Evolutionary conservation across 805 yeast genomes (phyloP), one percentile per base, ranked within the genome.

Genomic region (Alloascoidea africana): DNA sequence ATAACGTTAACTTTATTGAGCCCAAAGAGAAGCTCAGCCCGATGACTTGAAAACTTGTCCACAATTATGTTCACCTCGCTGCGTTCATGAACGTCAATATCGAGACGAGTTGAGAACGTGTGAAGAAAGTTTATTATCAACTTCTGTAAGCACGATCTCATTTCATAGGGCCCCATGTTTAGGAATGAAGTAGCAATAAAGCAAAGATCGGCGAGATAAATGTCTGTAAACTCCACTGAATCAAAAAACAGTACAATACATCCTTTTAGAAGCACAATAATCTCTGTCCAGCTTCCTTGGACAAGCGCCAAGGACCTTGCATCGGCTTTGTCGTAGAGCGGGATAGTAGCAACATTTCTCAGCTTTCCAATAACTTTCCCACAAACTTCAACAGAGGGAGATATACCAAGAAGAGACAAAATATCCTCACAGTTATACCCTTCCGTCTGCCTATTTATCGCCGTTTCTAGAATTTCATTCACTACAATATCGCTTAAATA

Each of bases 361-460:
- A 85, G 53, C 42, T 79, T 62, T 19, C 63, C 53, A 30, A 84
- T 62, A 2, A 83, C 68, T 37, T 70, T 66, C 4, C 83, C 77
- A 47, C 85, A 75, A 2, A 82, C 63, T 44, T 77, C 83, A n/a
- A 76, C 61, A 1, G 89, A 74, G 2, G 94, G 86, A 16, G 71
- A 60, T 11, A 71, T 54, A 0, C 78, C 67, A 44, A 84, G 59
- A n/a, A 79, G 63, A 1, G 78, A 66, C 2, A 78, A 65, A 4
- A 76, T 66, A 35, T 67, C 70, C 14, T 66, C 65, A 23, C 30
- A 23, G n/a, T 23, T 23, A 23, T 71, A 68, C 3, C 77, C 80
- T 45, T 78, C 84, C 13, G 84, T 76, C 45, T 78, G 80, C 48
- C 76, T 72, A 44, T 81, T 89, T 45, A 82, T 67, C 1, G 86